Percentiles rank a stretch among this genome's conserved stretches.
Conservation (phyloP, 148 eudicot genomes). For the Talinum fruticosum region DNA sequence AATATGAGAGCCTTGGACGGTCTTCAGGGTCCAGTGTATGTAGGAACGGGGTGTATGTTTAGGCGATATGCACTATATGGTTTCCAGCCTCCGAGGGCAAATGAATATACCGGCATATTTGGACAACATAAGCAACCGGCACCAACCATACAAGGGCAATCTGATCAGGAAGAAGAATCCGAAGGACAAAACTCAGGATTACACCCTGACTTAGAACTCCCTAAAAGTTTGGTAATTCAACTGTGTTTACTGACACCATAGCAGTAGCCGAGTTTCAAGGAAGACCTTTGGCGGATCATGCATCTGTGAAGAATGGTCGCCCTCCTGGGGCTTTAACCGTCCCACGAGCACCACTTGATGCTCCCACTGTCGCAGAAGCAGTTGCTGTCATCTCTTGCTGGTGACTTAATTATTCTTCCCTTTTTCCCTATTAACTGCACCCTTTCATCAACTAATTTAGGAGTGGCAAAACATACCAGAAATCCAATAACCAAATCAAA, state of each 20-base stretch:
- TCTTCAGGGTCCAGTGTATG: conserved; percentile 90
- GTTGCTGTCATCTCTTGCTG: conserved; percentile 91
- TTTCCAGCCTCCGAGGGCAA: conserved; percentile 75
- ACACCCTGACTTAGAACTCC: conserved; percentile 77
- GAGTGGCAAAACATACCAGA: too few species aligned
- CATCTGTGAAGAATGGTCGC: conserved; percentile 75
- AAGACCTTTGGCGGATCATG: conserved; percentile 81
- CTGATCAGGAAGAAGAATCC: conserved; percentile 34
- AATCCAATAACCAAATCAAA: too few species aligned
- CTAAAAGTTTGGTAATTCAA: conserved; percentile 76
- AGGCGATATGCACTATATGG: conserved; percentile 85
- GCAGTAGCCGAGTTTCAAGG: conserved; percentile 84
- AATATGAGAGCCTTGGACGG: conserved; percentile 96
- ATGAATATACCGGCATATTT: conserved; percentile 58
- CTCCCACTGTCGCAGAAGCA: conserved; percentile 92
- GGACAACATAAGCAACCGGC: conserved; percentile 56
- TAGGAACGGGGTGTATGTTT: conserved; percentile 94
- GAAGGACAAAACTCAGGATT: conserved; percentile 38
- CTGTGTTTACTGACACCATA: conserved; percentile 70
- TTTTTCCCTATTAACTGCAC: background rate
- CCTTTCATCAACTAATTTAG: too few species aligned
- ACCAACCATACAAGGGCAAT: conserved; percentile 7
- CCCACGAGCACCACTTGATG: conserved; percentile 76
- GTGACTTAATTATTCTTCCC: conserved; percentile 32
- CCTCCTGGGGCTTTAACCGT: conserved; percentile 75